Base-by-base conservation (phyloP, 1,284 basidiomycete genomes). In the Trametes polyzona region DNA sequence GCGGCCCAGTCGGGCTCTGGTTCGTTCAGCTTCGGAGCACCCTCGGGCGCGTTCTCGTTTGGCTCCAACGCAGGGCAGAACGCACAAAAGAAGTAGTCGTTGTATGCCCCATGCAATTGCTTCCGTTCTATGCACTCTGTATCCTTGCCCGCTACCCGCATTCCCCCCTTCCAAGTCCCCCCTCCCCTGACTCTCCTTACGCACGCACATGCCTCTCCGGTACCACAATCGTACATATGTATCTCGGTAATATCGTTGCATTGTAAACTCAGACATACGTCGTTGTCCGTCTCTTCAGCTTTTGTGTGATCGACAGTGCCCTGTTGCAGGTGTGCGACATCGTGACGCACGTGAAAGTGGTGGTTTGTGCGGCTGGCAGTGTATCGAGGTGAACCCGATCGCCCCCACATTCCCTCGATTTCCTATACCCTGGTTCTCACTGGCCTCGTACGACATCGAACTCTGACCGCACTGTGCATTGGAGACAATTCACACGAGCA, bases 11-110 rank as follows among this genome's bases (percentile, higher is more conserved):
- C 46, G 19, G 69, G 68, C 52, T 24, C 61, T 0, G 66, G 68
- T 48, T 66, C 64, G 12, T 64, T 60, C 42, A 23, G 36, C 21
- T 61, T 59, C 33, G 61, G 57, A 1, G 53, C 56, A 3, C 35
- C 61, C 14, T 55, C 62, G n/a, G 48, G 59, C 14, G 55, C 72
- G 4, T 78, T 78, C 62, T 67, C 70, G 32, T 77, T 78, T 55
- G 61, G 66, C 19, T 49, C 64, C 11, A 66, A 55, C 30, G 36
- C 54, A 42, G 51, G 58, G 17, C 62, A 65, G 55, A 62, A 58
- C 33, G 46, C 56, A 36, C 58, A 62, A 61, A 67, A 67, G 53
- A 63, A 67, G 57, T 57, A n/a, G n/a, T n/a, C n/a, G n/a, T n/a
- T n/a, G n/a, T 44, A 59, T 50, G 5, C 55, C 17, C 21, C 47